These are phyloP conservation scores for Viridothelium virens DNA, from an alignment of 495 filamentous ascomycete species.

Conservation along the genomic window DNA sequence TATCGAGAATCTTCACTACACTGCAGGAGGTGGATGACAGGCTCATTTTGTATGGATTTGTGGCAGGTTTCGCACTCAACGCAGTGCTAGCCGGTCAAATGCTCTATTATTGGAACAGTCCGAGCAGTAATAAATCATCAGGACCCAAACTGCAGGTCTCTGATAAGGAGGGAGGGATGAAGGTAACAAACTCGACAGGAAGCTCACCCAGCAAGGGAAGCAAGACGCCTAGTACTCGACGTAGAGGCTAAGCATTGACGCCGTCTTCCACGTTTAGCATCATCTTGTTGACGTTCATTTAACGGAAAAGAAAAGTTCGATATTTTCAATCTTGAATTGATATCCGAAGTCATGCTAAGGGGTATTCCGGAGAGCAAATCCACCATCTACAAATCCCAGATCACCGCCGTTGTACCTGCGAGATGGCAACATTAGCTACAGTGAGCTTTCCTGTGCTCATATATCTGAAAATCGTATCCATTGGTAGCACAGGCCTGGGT, in stretches of 20 bases:
- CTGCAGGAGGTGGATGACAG: constrained; percentile 92
- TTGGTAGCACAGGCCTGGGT: not conserved
- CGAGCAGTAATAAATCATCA: constrained; percentile 43
- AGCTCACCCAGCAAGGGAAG: constrained; percentile 14
- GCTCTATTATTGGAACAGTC: constrained; percentile 91
- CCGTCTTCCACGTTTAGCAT: not conserved
- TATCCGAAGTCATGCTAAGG: not conserved
- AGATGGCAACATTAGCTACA: not conserved
- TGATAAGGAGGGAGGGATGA: constrained; percentile 16
- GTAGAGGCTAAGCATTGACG: constrained; percentile 18
- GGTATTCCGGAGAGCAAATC: not conserved
- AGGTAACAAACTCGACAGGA: constrained; percentile 12
- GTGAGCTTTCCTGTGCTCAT: constrained; percentile 18
- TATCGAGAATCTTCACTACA: constrained; percentile 93
- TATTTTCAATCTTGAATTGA: not conserved
- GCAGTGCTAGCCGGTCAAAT: constrained; percentile 80
- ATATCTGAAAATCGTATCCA: constrained; percentile 17
- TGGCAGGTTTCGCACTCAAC: constrained; percentile 84
- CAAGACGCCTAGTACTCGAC: constrained; percentile 23
- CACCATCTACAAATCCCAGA: not conserved
- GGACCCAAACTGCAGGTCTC: constrained; percentile 23
- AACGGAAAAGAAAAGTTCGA: not conserved
- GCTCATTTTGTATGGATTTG: constrained; percentile 86
- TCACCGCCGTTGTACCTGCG: not conserved
- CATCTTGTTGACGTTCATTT: too few species aligned